Evolutionary conservation across 257 asterid species (phyloP).

Genomic region (Solanum pennellii): DNA sequence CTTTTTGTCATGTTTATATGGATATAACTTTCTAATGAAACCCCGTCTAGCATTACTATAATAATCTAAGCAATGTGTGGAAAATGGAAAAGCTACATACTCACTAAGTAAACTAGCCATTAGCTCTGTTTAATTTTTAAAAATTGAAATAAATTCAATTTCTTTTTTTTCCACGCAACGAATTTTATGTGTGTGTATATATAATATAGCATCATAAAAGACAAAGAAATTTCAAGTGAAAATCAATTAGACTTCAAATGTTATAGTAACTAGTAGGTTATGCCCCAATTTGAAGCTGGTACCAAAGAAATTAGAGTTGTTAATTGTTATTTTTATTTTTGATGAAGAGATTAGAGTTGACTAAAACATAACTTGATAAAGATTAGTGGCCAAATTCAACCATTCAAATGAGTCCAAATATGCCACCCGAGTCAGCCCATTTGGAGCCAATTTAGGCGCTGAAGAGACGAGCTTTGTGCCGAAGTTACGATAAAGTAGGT

Average conservation of each 20-base stretch:
- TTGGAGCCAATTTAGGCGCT: background rate
- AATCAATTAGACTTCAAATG: background rate
- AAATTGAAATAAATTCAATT: no score
- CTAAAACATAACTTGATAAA: background rate
- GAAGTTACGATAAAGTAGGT: background rate
- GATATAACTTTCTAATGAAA: background rate
- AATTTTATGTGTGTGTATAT: no score
- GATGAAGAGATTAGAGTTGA: background rate
- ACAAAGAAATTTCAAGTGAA: background rate
- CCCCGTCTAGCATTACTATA: background rate
- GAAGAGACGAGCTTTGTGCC: background rate
- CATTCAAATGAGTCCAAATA: background rate
- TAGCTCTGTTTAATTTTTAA: background rate
- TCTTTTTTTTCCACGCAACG: no score
- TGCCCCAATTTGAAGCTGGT: background rate
- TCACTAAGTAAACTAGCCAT: background rate
- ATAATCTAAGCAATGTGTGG: background rate
- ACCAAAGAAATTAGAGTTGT: background rate
- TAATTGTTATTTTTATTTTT: no score
- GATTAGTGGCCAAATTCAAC: background rate
- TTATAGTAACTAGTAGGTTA: background rate
- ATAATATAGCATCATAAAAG: background rate
- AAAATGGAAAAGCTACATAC: background rate
- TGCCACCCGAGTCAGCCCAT: background rate
- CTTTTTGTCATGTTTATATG: rapidly evolving